Conservation (phyloP, 371 early-diverging fungal genomes). For the Mortierella sp. region DNA sequence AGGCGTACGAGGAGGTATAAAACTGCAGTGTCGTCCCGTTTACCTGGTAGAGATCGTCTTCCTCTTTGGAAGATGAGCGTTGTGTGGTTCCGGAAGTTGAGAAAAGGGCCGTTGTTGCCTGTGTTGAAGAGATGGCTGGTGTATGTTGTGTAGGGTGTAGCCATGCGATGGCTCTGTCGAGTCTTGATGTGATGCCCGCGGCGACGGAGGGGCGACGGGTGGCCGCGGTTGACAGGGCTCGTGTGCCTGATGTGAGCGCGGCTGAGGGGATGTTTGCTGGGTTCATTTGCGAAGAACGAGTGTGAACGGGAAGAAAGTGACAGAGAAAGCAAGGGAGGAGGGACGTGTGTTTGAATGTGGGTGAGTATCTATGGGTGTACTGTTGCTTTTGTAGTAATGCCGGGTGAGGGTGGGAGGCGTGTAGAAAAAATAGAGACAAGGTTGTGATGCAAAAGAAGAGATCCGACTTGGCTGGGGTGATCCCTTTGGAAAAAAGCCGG, state of each 20-base stretch:
- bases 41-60: conserved; percentile 56
- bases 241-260: conserved; percentile 32
- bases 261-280: conserved; percentile 27
- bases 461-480: neutral
- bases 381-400: no score
- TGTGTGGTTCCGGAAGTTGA: conserved; percentile 17
- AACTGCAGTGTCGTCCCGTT: neutral
- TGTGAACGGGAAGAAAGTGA: no score
- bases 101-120: conserved; percentile 20
- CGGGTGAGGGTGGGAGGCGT: neutral
- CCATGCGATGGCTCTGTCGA: conserved; percentile 31
- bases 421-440: neutral
- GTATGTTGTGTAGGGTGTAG: conserved; percentile 10
- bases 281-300: neutral
- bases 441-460: neutral
- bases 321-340: no score
- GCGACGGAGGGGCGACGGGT: conserved; percentile 12
- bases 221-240: conserved; percentile 26
- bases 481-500: neutral
- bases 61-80: conserved; percentile 40
- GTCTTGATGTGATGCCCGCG: conserved; percentile 13
- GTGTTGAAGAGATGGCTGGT: conserved; percentile 4
- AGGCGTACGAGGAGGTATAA: no score
- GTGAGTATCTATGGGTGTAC: neutral
- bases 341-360: neutral